Base-by-base conservation (phyloP, 2,329 filamentous ascomycete genomes). In the Aphanocladium album region DNA sequence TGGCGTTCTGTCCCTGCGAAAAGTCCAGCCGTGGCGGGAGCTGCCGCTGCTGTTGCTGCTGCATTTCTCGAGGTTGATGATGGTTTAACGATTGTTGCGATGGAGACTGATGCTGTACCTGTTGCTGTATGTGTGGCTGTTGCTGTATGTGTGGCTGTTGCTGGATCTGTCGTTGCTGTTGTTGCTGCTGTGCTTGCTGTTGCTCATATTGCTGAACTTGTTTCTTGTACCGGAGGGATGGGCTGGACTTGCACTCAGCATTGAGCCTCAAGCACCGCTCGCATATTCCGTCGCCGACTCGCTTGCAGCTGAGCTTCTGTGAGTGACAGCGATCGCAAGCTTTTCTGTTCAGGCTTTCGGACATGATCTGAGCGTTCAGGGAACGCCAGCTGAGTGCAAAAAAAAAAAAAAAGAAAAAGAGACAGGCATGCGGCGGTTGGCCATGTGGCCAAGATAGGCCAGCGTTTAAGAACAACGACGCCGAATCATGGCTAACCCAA, bases 281-380 rank as follows among this genome's bases (percentile, higher is more conserved):
- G 65, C 78, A 79, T 21, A 73, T 65, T 52, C 75, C 74, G 56
- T 73, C 72, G 61, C 70, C 71, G 60, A 70, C 67, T 54, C 77
- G 73, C 65, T 76, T 79, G 69, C 77, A 80, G 64, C 74, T 76
- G 61, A 80, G 71, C 67, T 80, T 80, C 65, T 79, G 77, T 19
- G 67, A 67, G 64, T 80, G 78, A 65, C 77, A 80, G 63, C 76
- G 74, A 66, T 80, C 77, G 68, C 77, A 80, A 60, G 77, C 77
- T 60, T 76, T 77, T 60, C 78, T 74, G 63, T 72, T 75, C 62
- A 71, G 66, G 57, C 67, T 70, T 62, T 76, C 74, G 64, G 72
- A 66, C 74, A 76, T 76, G 66, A 65, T 70, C 65, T 68, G 64
- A 60, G 17, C 14, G 43, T 21, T 12, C 19, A 12, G 19, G 5